These are phyloP conservation scores for Candida insectorum DNA, from an alignment of 805 yeast genomes.

Conservation along the genomic window DNA sequence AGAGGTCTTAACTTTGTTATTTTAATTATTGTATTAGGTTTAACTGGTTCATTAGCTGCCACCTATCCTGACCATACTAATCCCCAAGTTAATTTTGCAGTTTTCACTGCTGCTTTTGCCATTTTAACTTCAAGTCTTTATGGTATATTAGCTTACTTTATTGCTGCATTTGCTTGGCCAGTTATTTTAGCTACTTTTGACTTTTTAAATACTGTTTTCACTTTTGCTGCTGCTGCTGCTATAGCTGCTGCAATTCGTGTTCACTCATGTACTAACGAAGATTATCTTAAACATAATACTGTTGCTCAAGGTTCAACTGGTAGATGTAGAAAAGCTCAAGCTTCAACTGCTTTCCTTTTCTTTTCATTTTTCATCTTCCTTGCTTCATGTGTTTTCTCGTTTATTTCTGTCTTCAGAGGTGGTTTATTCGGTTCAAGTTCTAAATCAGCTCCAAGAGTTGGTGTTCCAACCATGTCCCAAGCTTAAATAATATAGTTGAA, in stretches of 20 bases:
- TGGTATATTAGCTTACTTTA: slow-evolving; percentile 73
- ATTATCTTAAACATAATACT: slow-evolving; percentile 61
- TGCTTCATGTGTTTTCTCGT: slow-evolving; percentile 56
- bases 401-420: slow-evolving; percentile 57
- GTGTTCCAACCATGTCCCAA: slow-evolving; percentile 88
- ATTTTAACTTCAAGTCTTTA: slow-evolving; percentile 75
- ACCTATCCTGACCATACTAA: slow-evolving; percentile 47
- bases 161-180: slow-evolving; percentile 86
- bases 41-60: slow-evolving; percentile 84
- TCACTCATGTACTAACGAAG: slow-evolving; percentile 77
- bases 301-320: slow-evolving; percentile 72
- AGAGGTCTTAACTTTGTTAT: slow-evolving; percentile 74
- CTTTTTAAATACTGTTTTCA: slow-evolving; percentile 85
- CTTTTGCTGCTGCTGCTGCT: slow-evolving; percentile 93
- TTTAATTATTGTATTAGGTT: slow-evolving; percentile 77
- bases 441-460: slow-evolving; percentile 62
- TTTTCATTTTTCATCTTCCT: slow-evolving; percentile 76
- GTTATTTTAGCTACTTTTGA: slow-evolving; percentile 70
- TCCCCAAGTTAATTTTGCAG: slow-evolving; percentile 85
- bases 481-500: too few relatives aligned
- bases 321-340: slow-evolving; percentile 96
- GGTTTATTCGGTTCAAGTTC: slow-evolving; percentile 41
- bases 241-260: slow-evolving; percentile 85
- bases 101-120: slow-evolving; percentile 87
- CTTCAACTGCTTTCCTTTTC: slow-evolving; percentile 76